Conservation (phyloP, 192 early-diverging fungal genomes). For the Dissophora ornata region DNA sequence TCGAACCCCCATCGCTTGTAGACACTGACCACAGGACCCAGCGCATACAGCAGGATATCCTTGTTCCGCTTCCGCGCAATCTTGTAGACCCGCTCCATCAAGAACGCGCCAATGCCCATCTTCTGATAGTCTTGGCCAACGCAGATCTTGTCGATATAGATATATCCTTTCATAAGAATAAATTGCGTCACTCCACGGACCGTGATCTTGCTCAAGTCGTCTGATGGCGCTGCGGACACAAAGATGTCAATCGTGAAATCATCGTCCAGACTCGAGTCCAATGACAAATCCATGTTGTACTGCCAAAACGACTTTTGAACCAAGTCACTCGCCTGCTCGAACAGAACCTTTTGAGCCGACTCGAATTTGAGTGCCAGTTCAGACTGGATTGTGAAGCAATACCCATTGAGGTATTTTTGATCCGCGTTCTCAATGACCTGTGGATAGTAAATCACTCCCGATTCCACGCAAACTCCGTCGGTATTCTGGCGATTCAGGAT, state of each 20-base stretch:
- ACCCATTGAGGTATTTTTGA: conserved; percentile 15
- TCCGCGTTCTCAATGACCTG: conserved; percentile 6
- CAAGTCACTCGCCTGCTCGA: conserved; percentile 39
- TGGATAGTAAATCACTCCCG: conserved; percentile 37
- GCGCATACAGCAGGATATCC: conserved; percentile 55
- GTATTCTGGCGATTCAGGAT: conserved; percentile 22
- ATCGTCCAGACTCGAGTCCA: conserved; percentile 55
- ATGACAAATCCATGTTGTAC: conserved; percentile 51
- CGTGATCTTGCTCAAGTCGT: conserved; percentile 17
- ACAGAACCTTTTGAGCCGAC: conserved; percentile 29
- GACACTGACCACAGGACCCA: conserved; percentile 34
- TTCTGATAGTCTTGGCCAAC: conserved; percentile 52
- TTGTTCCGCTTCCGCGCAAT: conserved; percentile 42
- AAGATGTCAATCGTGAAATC: conserved; percentile 56
- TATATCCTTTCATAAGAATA: conserved; percentile 56
- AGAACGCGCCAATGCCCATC: conserved; percentile 44
- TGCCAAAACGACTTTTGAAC: conserved; percentile 29
- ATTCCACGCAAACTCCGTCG: conserved; percentile 24
- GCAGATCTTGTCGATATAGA: conserved; percentile 58
- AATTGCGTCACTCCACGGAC: conserved; percentile 54
- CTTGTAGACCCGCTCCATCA: conserved; percentile 45
- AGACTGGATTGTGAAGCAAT: conserved; percentile 46
- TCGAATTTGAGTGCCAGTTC: conserved; percentile 40
- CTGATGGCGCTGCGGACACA: conserved; percentile 18
- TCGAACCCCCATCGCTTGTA: conserved; percentile 54